Conservation (phyloP, 225 moss, liverwort and hornwort genomes). For the Pseudoscleropodium purum region DNA sequence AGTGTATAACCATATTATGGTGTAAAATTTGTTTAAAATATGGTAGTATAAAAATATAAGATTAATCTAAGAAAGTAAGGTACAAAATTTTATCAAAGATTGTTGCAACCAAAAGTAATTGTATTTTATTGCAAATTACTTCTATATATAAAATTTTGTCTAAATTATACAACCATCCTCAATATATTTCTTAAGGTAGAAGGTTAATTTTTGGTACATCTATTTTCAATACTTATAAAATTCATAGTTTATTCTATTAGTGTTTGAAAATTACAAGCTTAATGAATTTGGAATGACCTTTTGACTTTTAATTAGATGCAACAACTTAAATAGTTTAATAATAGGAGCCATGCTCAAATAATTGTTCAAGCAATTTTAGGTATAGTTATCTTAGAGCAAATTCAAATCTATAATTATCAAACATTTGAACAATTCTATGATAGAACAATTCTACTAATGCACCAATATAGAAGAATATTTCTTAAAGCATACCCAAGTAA, state of each 20-base stretch:
- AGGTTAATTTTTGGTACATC: background rate
- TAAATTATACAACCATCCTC: background rate
- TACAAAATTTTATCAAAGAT: background rate
- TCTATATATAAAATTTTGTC: background rate
- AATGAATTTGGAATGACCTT: background rate
- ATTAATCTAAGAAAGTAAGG: background rate
- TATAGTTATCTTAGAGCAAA: background rate
- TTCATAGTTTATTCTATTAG: background rate
- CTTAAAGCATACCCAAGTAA: background rate
- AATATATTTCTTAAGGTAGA: background rate
- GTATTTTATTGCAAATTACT: background rate
- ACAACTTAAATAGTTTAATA: background rate
- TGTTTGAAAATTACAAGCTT: background rate
- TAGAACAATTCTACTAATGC: background rate
- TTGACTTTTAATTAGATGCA: background rate
- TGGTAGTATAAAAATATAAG: accelerated
- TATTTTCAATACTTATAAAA: background rate
- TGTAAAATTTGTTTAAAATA: background rate
- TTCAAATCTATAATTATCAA: background rate
- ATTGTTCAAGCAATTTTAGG: background rate
- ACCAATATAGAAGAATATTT: background rate
- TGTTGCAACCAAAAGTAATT: background rate
- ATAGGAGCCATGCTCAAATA: background rate
- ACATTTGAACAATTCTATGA: background rate
- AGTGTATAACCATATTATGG: background rate